phyloP scores from a whole-genome alignment of 345 rosid species.

The Citrus reticulata region DNA sequence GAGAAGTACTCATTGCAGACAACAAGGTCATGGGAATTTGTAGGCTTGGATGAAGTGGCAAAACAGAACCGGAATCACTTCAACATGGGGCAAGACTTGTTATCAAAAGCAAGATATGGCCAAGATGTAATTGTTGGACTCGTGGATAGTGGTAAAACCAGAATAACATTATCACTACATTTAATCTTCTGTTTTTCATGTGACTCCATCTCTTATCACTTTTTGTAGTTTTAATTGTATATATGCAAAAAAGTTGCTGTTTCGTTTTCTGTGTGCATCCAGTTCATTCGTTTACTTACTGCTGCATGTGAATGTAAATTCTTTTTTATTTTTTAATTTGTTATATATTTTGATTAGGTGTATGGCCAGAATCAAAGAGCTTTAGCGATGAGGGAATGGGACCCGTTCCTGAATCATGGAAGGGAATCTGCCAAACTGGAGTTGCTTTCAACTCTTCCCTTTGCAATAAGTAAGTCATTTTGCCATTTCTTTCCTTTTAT shows the following conservation, averaged over 20 bases:
- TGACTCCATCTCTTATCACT: constrained; percentile 17
- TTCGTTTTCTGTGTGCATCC: background rate
- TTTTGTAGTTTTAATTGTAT: constrained; percentile 7
- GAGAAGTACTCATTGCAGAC: constrained; percentile 61
- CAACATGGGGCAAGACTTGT: constrained; percentile 22
- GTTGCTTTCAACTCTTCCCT: constrained; percentile 58
- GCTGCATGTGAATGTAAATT: constrained; percentile 4
- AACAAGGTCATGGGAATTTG: constrained; percentile 88
- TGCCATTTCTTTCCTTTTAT: background rate
- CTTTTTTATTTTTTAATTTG: background rate
- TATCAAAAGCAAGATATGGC: constrained; percentile 56
- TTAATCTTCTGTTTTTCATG: constrained; percentile 11
- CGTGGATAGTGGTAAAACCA: constrained; percentile 62
- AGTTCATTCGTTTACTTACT: background rate
- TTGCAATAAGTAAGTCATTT: constrained; percentile 58
- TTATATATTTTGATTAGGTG: constrained; percentile 36
- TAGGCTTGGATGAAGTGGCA: constrained; percentile 44
- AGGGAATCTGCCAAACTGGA: constrained; percentile 80
- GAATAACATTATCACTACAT: background rate
- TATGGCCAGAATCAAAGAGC: constrained; percentile 92
- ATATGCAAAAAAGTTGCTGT: background rate
- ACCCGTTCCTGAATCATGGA: constrained; percentile 83
- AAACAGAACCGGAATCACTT: background rate
- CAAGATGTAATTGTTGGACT: constrained; percentile 66
- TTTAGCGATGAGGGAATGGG: constrained; percentile 78